Evolutionary conservation across 176 grass and related monocot species (phyloP), one percentile per base, ranked within the genome.

Genomic region (Oryza australiensis): DNA sequence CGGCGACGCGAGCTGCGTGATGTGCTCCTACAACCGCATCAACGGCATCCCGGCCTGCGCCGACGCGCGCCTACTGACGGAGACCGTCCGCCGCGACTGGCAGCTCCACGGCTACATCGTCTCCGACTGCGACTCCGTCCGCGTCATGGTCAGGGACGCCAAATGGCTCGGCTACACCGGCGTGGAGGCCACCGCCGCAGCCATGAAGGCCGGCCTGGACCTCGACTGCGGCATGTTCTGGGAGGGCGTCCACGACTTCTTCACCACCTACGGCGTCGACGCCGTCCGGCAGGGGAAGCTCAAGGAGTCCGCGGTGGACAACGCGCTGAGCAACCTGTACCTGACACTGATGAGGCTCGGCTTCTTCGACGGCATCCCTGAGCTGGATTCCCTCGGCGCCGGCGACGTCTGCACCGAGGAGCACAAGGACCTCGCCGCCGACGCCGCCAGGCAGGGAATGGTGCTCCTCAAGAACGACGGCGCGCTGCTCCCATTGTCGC

Each of bases 21-120:
- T 94, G 92, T 94, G 92, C 86, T 94, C 92, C 66, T 94, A 94
- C 92, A 94, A 94, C 71, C 82, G 87, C 66, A 60, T 94, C 70
- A 90, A 94, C 32, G 88, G 88, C 37, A 15, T 87, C 7, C 91
- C 91, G 0, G 84, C 71, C 1, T 94, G 91, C 66, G 91, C 91
- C 41, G 80, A 90, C 82, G 27, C 76, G 43, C 75, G 67, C 20
- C 91, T 90, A 12, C 88, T 90, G 12, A 37, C 83, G 1, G 74
- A 78, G 86, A 88, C 82, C 2, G 63, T 94, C 37, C 82, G 91
- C 64, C 29, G 22, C 68, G 65, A 59, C 22, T 90, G 91, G 91
- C 86, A 90, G 49, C 91, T 94, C 12, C 89, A 94, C 77, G 92
- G 92, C 0, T 94, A 94, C 73, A 88, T 94, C 51, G 92, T 91